These are phyloP conservation scores for Xylaria digitata DNA, from an alignment of 2,329 filamentous ascomycete genomes.

Conservation along the genomic window DNA sequence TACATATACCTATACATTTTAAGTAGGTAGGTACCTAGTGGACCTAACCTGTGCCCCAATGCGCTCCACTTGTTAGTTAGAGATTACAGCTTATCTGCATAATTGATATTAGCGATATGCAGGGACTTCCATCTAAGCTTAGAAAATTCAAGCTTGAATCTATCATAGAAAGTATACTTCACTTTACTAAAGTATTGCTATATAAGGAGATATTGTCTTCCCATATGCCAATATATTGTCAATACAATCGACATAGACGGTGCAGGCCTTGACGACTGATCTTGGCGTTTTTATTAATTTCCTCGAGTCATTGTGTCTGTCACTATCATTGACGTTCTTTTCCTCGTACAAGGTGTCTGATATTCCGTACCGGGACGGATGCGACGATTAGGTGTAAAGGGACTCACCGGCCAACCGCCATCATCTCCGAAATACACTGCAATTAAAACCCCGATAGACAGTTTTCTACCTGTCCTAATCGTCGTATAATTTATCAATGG, in stretches of 20 bases:
- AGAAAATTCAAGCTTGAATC: constrained; percentile 24
- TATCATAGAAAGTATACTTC: neutral
- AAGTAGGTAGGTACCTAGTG: no score
- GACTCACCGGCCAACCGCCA: neutral
- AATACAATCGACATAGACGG: neutral
- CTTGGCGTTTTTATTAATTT: neutral
- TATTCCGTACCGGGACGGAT: neutral
- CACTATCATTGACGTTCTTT: neutral
- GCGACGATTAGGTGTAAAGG: neutral
- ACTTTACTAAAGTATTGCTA: neutral
- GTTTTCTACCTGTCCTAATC: neutral
- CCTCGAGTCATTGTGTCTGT: neutral
- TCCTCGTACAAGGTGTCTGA: neutral
- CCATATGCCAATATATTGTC: neutral
- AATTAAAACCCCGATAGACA: neutral
- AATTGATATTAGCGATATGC: constrained; percentile 2
- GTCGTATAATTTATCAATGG: constrained; percentile 37
- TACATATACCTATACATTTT: no score
- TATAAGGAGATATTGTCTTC: neutral
- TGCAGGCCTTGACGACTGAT: neutral
- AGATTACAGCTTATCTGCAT: constrained; percentile 13
- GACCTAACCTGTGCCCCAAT: no score
- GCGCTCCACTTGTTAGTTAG: neutral
- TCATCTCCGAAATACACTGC: neutral
- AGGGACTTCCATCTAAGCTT: neutral